A percentile compares a stretch with the other conserved stretches of the same genome.
These are phyloP conservation scores for Neolentinus lepideus DNA, from an alignment of 1,284 basidiomycete species.

Conservation along the genomic window DNA sequence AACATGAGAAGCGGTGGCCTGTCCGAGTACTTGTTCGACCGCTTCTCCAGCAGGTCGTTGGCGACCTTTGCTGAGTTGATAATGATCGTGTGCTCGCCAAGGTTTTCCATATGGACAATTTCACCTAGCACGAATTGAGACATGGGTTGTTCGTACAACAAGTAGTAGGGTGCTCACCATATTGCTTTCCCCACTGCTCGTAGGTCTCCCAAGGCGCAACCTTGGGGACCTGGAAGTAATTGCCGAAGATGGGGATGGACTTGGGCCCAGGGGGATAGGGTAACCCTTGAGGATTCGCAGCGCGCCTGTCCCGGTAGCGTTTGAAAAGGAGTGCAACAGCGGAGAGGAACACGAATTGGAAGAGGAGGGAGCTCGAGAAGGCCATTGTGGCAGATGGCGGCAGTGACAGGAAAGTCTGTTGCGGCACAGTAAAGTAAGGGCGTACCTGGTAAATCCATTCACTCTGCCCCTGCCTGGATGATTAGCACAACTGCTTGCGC, in stretches of 20 bases:
- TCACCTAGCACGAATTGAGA: constrained; percentile 1
- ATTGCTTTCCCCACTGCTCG: neutral
- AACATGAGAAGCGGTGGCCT: constrained; percentile 3
- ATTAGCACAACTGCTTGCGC: no score
- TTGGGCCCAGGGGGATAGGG: constrained; percentile 16
- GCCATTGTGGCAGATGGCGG: neutral
- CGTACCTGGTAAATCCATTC: no score
- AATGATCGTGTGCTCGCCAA: constrained; percentile 14
- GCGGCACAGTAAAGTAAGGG: no score
- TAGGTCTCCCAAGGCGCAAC: constrained; percentile 2
- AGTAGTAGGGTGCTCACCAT: neutral
- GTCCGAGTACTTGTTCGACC: constrained; percentile 17
- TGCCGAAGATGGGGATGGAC: constrained; percentile 13
- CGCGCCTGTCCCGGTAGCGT: neutral
- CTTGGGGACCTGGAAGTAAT: constrained; percentile 12
- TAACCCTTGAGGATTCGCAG: constrained; percentile 10
- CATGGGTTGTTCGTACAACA: no score
- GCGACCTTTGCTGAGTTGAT: constrained; percentile 16
- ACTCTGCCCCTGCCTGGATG: no score
- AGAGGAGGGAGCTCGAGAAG: neutral
- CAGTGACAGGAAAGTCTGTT: no score
- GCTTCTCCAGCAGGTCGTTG: constrained; percentile 17
- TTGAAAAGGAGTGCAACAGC: neutral
- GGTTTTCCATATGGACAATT: constrained; percentile 14
- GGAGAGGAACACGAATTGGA: neutral